Conservation (phyloP, 2,329 filamentous ascomycete species). For the Colletotrichum tanaceti region DNA sequence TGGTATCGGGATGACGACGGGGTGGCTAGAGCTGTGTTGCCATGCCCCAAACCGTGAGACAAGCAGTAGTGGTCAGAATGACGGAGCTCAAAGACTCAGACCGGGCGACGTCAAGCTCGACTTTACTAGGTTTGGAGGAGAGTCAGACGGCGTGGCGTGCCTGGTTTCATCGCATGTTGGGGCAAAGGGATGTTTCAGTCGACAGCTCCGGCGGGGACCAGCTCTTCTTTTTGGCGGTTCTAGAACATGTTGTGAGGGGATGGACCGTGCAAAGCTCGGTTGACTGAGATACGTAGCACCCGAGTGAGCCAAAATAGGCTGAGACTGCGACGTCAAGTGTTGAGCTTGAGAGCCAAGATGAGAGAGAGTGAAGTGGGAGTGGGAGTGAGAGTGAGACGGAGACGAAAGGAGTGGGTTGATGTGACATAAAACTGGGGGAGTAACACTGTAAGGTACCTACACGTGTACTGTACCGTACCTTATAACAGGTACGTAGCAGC, state of each 20-base stretch:
- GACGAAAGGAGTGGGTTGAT: too few species aligned
- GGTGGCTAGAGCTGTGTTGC: not conserved
- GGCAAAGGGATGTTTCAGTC: constrained; percentile 23
- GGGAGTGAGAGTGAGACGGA: not conserved
- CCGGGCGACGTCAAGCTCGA: not conserved
- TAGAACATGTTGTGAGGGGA: not conserved
- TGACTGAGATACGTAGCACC: too few species aligned
- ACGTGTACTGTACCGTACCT: too few species aligned
- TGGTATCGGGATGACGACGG: not conserved
- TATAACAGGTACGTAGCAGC: not conserved
- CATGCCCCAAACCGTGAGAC: not conserved
- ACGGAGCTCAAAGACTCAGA: not conserved
- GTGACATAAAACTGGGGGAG: too few species aligned
- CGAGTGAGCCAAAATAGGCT: not conserved
- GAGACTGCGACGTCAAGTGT: not conserved
- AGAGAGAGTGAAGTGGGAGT: not conserved
- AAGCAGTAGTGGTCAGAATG: not conserved
- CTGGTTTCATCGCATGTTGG: constrained; percentile 32
- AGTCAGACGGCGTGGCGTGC: constrained; percentile 7
- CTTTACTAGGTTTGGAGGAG: not conserved
- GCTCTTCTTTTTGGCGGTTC: not conserved
- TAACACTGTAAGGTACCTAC: too few species aligned
- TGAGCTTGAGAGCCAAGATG: too few species aligned
- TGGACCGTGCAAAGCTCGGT: not conserved
- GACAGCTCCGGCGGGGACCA: not conserved